Conservation (phyloP, 2,329 filamentous ascomycete genomes). For the Moelleriella libera region DNA sequence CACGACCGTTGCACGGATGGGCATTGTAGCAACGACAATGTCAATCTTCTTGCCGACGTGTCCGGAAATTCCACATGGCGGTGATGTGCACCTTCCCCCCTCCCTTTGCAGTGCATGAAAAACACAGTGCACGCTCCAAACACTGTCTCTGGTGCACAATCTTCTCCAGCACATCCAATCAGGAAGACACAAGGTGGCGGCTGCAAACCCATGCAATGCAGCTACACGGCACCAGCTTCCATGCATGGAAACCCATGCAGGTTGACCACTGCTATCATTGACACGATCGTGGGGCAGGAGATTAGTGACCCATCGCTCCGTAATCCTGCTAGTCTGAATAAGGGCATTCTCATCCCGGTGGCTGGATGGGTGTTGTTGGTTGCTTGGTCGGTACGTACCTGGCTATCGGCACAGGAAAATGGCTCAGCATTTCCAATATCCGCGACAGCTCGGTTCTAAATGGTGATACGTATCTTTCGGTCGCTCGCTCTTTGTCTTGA, state of each 20-base stretch:
- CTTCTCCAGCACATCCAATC: not conserved
- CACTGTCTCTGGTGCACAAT: too few relatives aligned
- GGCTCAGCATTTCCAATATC: not conserved
- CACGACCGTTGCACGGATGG: too few relatives aligned
- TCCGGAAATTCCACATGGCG: too few relatives aligned
- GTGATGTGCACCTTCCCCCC: too few relatives aligned
- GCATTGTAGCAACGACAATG: too few relatives aligned
- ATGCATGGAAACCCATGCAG: not conserved
- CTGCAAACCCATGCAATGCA: not conserved
- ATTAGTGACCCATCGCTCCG: not conserved
- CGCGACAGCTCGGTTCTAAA: not conserved
- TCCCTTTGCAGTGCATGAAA: too few relatives aligned
- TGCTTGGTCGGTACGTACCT: not conserved
- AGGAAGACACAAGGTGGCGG: not conserved
- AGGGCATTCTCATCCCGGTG: not conserved
- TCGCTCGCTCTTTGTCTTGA: not conserved
- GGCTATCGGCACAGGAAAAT: not conserved
- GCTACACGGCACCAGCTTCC: not conserved
- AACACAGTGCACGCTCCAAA: too few relatives aligned
- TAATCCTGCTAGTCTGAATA: not conserved
- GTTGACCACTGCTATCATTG: not conserved
- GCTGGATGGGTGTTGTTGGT: not conserved
- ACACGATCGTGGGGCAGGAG: slow-evolving; percentile 2
- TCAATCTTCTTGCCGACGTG: too few relatives aligned
- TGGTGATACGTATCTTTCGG: not conserved